Evolutionary conservation across 495 filamentous ascomycete genomes (phyloP).

Genomic region (Aspergillus asperescens): DNA sequence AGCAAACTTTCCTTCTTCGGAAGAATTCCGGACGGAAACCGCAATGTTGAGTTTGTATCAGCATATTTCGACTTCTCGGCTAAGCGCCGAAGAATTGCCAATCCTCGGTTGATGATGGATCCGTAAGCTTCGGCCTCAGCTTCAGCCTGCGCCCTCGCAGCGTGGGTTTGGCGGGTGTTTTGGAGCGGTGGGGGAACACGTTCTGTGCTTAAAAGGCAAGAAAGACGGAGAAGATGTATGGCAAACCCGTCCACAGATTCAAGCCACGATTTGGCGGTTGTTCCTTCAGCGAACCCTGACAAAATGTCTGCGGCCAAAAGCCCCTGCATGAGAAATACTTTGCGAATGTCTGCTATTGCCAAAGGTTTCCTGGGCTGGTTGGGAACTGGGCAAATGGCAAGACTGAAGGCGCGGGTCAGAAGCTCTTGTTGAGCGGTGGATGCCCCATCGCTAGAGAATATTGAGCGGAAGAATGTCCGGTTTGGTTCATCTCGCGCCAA

Average conservation of each 20-base stretch:
- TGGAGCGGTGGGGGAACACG: slow-evolving; percentile 31
- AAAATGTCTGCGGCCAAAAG: slow-evolving; percentile 88
- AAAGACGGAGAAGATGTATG: slow-evolving; percentile 65
- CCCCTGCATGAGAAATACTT: slow-evolving; percentile 83
- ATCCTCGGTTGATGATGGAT: slow-evolving; percentile 62
- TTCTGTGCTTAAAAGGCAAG: slow-evolving; percentile 63
- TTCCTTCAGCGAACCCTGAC: slow-evolving; percentile 63
- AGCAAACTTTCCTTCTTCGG: slow-evolving; percentile 68
- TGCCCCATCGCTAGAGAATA: slow-evolving; percentile 69
- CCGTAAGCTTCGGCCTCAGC: slow-evolving; percentile 43
- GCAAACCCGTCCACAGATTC: slow-evolving; percentile 81
- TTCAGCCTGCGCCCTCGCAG: slow-evolving; percentile 33
- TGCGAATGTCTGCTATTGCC: slow-evolving; percentile 69
- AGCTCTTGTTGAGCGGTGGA: slow-evolving; percentile 64
- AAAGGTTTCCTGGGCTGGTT: slow-evolving; percentile 52
- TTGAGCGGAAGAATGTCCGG: slow-evolving; percentile 68
- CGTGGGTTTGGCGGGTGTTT: slow-evolving; percentile 29
- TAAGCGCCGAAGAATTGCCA: slow-evolving; percentile 63
- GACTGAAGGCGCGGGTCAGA: slow-evolving; percentile 80
- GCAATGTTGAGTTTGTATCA: slow-evolving; percentile 38
- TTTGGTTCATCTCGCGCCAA: slow-evolving; percentile 93
- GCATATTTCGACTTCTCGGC: slow-evolving; percentile 67
- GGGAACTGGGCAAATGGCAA: slow-evolving; percentile 80
- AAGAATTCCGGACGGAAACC: slow-evolving; percentile 58
- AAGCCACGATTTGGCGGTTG: slow-evolving; percentile 76